These are phyloP conservation scores for Candida freyschussii DNA, from an alignment of 1,139 yeast genomes.

Conservation along the genomic window DNA sequence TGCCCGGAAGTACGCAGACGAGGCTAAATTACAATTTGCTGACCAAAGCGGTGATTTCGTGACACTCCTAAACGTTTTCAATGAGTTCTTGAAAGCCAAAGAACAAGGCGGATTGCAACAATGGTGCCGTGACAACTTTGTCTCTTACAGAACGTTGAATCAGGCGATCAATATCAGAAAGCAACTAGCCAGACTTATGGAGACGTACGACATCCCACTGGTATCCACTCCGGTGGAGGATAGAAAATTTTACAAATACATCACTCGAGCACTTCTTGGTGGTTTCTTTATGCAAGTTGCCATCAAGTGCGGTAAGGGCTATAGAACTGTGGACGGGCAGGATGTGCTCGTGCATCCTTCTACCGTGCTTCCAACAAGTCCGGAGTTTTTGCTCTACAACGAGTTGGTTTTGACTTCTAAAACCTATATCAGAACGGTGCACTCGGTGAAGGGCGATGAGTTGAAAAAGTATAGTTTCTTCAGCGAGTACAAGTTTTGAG, in stretches of 20 bases:
- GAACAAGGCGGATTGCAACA: conserved; percentile 68
- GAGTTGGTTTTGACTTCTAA: conserved; percentile 92
- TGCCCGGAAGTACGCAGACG: conserved; percentile 89
- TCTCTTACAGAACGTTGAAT: conserved; percentile 75
- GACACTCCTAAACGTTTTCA: conserved; percentile 82
- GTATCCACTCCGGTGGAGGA: conserved; percentile 67
- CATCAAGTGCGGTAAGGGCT: conserved; percentile 73
- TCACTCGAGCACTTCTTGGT: conserved; percentile 81
- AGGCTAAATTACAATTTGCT: conserved; percentile 80
- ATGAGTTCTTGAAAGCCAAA: conserved; percentile 60
- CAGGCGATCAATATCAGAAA: conserved; percentile 82
- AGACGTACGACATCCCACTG: conserved; percentile 67
- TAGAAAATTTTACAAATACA: conserved; percentile 63
- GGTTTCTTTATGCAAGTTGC: conserved; percentile 99
- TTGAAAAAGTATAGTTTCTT: conserved; percentile 27
- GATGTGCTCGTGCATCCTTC: conserved; percentile 93
- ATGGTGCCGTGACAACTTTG: conserved; percentile 92
- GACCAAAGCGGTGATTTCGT: conserved; percentile 96
- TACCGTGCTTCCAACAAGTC: conserved; percentile 78
- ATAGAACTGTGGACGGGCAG: conserved; percentile 89
- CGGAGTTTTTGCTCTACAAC: conserved; percentile 91
- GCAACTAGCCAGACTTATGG: conserved; percentile 83
- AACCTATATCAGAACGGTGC: conserved; percentile 91
- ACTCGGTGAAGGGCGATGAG: conserved; percentile 92
- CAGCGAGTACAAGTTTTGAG: conserved; percentile 26